Evolutionary conservation across 1,284 basidiomycete species (phyloP).

Genomic region (Naganishia albida): DNA sequence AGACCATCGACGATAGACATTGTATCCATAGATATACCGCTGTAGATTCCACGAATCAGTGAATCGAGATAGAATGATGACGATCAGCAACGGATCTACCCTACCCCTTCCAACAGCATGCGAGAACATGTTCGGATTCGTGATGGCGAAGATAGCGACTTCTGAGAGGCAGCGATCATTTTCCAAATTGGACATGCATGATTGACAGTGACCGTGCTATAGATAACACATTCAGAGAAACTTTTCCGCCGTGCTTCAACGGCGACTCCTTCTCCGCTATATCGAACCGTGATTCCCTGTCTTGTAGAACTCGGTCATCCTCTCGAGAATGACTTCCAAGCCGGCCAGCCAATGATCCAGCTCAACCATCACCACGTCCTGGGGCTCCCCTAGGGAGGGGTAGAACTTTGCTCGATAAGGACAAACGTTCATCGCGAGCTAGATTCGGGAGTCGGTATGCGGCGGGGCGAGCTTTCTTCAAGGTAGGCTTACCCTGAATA

Average conservation of each 20-base stretch:
- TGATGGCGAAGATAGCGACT: not conserved
- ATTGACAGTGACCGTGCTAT: not conserved
- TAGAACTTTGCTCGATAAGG: constrained; percentile 85
- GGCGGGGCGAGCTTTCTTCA: not conserved
- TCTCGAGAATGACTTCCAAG: constrained; percentile 34
- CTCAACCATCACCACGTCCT: constrained; percentile 36
- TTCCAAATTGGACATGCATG: not conserved
- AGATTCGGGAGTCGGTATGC: not conserved
- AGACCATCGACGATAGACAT: constrained; percentile 12
- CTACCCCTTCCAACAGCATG: not conserved
- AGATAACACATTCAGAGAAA: not conserved
- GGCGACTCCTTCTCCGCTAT: not conserved
- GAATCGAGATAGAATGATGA: not conserved
- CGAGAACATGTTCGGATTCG: too few relatives aligned
- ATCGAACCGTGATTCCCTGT: constrained; percentile 33
- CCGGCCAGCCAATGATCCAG: constrained; percentile 37
- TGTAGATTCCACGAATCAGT: not conserved
- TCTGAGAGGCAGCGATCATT: not conserved
- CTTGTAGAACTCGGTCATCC: constrained; percentile 37
- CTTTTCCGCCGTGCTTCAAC: not conserved
- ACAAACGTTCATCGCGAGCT: constrained; percentile 92
- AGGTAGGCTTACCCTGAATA: constrained; percentile 71
- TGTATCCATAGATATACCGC: constrained; percentile 24
- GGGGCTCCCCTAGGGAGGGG: constrained; percentile 65
- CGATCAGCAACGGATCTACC: too few relatives aligned